These are phyloP conservation scores for Neocucurbitaria cava DNA, from an alignment of 2,329 filamentous ascomycete genomes.

Conservation along the genomic window DNA sequence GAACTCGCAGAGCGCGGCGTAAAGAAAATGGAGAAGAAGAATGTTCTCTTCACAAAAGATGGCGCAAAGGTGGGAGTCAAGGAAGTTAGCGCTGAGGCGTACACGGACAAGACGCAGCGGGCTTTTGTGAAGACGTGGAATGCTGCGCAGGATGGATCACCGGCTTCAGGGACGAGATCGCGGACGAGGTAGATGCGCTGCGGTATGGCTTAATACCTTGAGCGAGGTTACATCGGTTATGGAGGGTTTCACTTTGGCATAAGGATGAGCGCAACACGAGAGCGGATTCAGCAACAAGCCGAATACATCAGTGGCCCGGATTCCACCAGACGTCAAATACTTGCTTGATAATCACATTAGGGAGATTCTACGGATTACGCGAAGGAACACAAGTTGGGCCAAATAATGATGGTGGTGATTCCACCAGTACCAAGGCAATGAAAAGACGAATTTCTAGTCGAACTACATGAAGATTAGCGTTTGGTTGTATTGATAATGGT, in stretches of 20 bases:
- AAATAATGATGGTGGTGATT: too few relatives aligned
- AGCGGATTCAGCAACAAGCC: background rate
- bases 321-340: background rate
- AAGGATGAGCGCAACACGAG: background rate
- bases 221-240: background rate
- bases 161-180: background rate
- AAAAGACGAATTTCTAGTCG: background rate
- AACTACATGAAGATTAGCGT: background rate
- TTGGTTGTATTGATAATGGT: background rate
- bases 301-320: background rate
- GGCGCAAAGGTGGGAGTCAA: constrained; percentile 75
- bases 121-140: constrained; percentile 61
- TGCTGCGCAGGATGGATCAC: constrained; percentile 33
- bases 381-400: too few relatives aligned
- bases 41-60: constrained; percentile 77
- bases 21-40: constrained; percentile 76
- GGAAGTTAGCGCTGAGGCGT: constrained; percentile 71
- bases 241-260: background rate
- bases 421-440: too few relatives aligned
- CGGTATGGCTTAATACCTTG: background rate
- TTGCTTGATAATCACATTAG: background rate
- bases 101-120: constrained; percentile 76
- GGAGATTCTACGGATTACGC: background rate
- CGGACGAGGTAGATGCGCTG: background rate
- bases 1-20: constrained; percentile 71